Evolutionary conservation across 257 asterid genomes (phyloP).

Genomic region (Osmanthus fragrans): DNA sequence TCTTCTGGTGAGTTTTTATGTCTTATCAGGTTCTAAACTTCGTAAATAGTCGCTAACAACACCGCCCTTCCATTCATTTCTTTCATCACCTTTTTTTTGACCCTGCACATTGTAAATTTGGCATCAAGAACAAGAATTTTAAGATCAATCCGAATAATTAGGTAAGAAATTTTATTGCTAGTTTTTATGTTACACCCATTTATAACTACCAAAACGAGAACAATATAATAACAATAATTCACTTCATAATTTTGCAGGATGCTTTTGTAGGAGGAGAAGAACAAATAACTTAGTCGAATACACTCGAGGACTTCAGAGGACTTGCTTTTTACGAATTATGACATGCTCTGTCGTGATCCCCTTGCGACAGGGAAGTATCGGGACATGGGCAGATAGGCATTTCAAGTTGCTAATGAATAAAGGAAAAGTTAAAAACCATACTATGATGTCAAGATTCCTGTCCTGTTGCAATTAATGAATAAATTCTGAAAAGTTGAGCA

Average conservation of each 20-base stretch:
- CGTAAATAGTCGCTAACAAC: neutral
- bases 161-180: neutral
- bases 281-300: slow-evolving; percentile 9
- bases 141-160: neutral
- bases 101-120: neutral
- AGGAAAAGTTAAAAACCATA: slow-evolving; percentile 8
- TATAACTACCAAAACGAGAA: neutral
- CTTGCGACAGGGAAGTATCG: neutral
- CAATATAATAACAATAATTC: neutral
- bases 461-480: slow-evolving; percentile 22
- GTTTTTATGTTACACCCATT: neutral
- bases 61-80: neutral
- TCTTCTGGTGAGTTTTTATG: neutral
- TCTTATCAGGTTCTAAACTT: neutral
- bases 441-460: slow-evolving; percentile 6
- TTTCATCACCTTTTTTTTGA: neutral
- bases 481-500: slow-evolving; percentile 12
- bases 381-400: neutral
- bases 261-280: slow-evolving; percentile 6
- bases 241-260: slow-evolving; percentile 19
- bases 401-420: neutral
- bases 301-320: slow-evolving; percentile 11
- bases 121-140: neutral
- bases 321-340: no score
- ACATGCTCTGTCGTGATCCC: neutral